A percentile compares a stretch with the other conserved stretches of the same genome.
These are phyloP conservation scores for Neoboletus magnificus DNA, from an alignment of 768 basidiomycete genomes.

Conservation along the genomic window DNA sequence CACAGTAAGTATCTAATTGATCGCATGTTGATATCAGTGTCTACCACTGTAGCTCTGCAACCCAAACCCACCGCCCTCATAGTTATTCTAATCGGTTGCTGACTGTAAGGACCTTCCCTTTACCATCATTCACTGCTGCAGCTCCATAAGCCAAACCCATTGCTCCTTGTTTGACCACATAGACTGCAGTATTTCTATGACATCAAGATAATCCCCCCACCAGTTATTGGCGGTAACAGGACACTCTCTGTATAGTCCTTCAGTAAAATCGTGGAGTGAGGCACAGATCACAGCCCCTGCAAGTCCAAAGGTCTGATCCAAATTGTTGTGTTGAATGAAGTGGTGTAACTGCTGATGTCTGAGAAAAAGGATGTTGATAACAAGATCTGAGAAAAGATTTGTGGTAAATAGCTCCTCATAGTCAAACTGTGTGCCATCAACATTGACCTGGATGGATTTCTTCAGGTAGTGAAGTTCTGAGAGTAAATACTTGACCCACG, in stretches of 20 bases:
- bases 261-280: background rate
- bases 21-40: too few relatives aligned
- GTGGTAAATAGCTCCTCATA: too few relatives aligned
- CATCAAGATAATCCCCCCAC: background rate
- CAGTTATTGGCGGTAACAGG: background rate
- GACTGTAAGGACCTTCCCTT: background rate
- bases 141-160: background rate
- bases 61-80: too few relatives aligned
- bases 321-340: background rate
- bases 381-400: too few relatives aligned
- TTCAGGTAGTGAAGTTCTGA: too few relatives aligned
- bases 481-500: too few relatives aligned
- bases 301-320: background rate
- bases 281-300: background rate
- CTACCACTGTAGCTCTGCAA: too few relatives aligned
- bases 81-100: background rate
- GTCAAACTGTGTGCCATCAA: too few relatives aligned
- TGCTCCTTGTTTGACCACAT: background rate
- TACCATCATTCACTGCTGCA: background rate
- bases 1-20: background rate
- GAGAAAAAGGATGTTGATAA: too few relatives aligned
- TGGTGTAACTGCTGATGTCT: too few relatives aligned
- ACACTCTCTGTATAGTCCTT: background rate
- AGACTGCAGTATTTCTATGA: background rate
- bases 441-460: too few relatives aligned